Percentiles rank a stretch among this genome's conserved stretches.
Conservation (phyloP, 805 yeast species). For the Metschnikowia picachoensis region DNA sequence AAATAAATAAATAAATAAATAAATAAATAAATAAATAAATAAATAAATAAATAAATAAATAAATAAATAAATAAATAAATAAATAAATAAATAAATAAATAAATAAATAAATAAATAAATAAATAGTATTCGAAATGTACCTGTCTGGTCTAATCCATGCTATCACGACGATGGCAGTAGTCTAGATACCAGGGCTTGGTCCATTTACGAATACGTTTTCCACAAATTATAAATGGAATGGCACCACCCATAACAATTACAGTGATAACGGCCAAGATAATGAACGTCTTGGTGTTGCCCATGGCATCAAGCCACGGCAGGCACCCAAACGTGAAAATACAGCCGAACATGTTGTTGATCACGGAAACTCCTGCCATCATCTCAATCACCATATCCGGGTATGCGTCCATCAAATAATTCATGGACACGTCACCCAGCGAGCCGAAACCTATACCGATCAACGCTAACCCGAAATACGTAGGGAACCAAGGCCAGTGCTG, state of each 20-base stretch:
- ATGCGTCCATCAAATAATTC: conserved; percentile 63
- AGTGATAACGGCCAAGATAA: conserved; percentile 58
- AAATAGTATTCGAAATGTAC: too few relatives aligned
- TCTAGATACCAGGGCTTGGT: conserved; percentile 50
- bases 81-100: too few relatives aligned
- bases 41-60: too few relatives aligned
- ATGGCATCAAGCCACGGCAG: conserved; percentile 55
- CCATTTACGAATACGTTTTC: conserved; percentile 55
- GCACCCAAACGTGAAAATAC: conserved; percentile 64
- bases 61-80: too few relatives aligned
- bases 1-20: too few relatives aligned
- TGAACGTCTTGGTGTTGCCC: conserved; percentile 57
- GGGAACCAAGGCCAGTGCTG: conserved; percentile 49
- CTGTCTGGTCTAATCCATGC: neutral
- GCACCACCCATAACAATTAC: conserved; percentile 54
- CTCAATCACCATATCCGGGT: conserved; percentile 66
- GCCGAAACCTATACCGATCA: conserved; percentile 68
- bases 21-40: too few relatives aligned
- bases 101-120: too few relatives aligned
- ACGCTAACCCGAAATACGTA: conserved; percentile 58
- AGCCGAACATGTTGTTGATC: conserved; percentile 61
- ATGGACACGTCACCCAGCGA: conserved; percentile 68
- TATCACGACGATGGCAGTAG: conserved; percentile 16
- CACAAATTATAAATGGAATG: conserved; percentile 56
- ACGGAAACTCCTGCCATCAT: conserved; percentile 68